Percentiles rank a stretch among this genome's conserved stretches.
Evolutionary conservation across 257 asterid species (phyloP).

Genomic region (Craterostigma plantagineum): DNA sequence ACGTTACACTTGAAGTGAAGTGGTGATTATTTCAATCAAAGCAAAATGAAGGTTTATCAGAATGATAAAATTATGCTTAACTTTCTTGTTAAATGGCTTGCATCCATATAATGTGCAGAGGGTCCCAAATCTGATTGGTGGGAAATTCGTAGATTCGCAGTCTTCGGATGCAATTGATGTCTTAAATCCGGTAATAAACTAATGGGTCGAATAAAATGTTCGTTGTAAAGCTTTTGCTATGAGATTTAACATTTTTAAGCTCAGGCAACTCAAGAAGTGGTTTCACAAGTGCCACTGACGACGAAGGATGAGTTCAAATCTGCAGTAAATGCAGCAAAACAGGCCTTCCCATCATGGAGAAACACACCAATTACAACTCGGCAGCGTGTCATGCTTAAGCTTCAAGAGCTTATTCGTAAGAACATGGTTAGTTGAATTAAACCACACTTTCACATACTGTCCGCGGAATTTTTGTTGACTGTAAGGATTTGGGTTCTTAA

Average conservation of each 20-base stretch:
- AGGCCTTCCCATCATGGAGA: conserved; percentile 75
- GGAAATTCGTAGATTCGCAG: conserved; percentile 64
- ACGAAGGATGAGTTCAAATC: conserved; percentile 72
- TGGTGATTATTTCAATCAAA: neutral
- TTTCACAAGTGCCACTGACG: conserved; percentile 75
- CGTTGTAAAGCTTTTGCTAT: too few species aligned
- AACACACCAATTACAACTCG: conserved; percentile 78
- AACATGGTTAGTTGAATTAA: conserved; percentile 39
- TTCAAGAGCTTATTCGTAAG: conserved; percentile 87
- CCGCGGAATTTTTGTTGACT: conserved; percentile 9
- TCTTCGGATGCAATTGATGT: conserved; percentile 70
- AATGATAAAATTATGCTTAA: conserved; percentile 1
- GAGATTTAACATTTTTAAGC: conserved; percentile 5
- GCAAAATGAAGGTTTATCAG: neutral
- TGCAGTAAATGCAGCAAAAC: conserved; percentile 79
- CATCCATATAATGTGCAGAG: conserved; percentile 28
- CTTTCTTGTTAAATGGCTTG: conserved; percentile 1
- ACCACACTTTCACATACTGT: neutral
- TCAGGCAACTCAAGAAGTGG: conserved; percentile 96
- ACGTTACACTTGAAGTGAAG: conserved; percentile 2
- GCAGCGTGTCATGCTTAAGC: conserved; percentile 78
- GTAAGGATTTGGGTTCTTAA: conserved; percentile 9
- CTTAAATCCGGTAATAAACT: conserved; percentile 57
- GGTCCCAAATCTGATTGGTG: conserved; percentile 84
- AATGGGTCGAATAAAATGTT: too few species aligned